phyloP scores from a whole-genome alignment of 2,329 filamentous ascomycete genomes.

The Fusarium sp. region DNA sequence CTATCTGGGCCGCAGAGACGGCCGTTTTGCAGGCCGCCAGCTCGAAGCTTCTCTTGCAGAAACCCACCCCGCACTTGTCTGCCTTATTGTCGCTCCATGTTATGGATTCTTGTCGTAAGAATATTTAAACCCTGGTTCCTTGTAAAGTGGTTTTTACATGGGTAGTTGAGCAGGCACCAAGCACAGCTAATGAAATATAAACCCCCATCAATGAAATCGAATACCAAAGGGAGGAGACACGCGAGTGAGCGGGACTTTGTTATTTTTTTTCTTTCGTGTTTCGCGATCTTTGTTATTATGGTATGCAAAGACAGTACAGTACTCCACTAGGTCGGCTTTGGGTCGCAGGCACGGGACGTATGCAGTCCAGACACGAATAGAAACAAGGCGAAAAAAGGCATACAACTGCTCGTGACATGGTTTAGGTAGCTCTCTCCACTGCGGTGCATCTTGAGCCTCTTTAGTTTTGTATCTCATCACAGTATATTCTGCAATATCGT shows the following conservation, averaged over 20 bases:
- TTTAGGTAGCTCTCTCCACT: conserved; percentile 2
- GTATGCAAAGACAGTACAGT: conserved; percentile 25
- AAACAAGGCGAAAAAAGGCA: conserved; percentile 16
- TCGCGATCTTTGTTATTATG: conserved; percentile 23
- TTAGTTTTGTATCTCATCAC: not conserved
- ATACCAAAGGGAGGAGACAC: not conserved
- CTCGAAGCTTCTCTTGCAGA: conserved; percentile 21
- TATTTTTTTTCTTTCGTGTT: conserved; percentile 8
- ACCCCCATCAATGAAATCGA: not conserved
- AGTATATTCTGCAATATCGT: not conserved
- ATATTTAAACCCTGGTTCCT: conserved; percentile 29
- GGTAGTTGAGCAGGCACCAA: not conserved
- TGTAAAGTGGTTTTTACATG: conserved; percentile 38
- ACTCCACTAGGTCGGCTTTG: conserved; percentile 42
- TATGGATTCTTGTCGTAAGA: not conserved
- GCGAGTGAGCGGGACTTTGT: not conserved
- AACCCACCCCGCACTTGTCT: conserved; percentile 26
- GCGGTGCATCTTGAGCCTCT: not conserved
- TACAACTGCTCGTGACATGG: conserved; percentile 3
- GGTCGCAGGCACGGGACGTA: conserved; percentile 38
- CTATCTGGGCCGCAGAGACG: conserved; percentile 41
- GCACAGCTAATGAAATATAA: conserved; percentile 8
- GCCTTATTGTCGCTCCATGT: conserved; percentile 26
- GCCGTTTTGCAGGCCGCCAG: conserved; percentile 13
- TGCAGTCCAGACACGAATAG: conserved; percentile 28